These are phyloP conservation scores for Phytophthora tubulina DNA, from an alignment of 352 stramenopile species.

Conservation along the genomic window DNA sequence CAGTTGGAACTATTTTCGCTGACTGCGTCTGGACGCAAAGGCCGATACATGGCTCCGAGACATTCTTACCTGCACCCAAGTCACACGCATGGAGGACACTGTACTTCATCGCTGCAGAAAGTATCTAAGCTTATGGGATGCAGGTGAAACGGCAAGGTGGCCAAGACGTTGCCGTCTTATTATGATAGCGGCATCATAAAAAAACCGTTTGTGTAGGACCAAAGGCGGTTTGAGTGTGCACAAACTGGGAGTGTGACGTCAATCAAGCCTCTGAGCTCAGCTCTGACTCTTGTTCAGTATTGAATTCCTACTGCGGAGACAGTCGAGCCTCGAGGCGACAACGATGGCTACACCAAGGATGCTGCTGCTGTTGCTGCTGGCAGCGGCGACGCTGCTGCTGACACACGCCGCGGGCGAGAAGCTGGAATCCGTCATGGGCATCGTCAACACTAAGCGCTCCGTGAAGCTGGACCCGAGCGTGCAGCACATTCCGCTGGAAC, in stretches of 20 bases:
- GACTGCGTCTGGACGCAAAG: constrained; percentile 1
- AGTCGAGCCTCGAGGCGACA: constrained; percentile 24
- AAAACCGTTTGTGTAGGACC: constrained; percentile 1
- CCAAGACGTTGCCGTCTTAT: not conserved
- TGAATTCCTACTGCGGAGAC: constrained; percentile 12
- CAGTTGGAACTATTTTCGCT: not conserved
- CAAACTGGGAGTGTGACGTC: constrained; percentile 21
- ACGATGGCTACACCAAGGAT: constrained; percentile 13
- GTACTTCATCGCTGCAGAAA: not conserved
- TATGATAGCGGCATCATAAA: not conserved
- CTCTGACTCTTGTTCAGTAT: constrained; percentile 41
- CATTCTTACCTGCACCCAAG: not conserved
- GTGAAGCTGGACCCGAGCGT: constrained; percentile 75
- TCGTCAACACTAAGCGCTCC: constrained; percentile 65
- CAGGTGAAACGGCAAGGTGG: constrained; percentile 2
- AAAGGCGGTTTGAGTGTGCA: constrained; percentile 8
- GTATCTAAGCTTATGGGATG: not conserved
- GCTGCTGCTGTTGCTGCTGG: constrained; percentile 17
- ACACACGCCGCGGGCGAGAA: constrained; percentile 18
- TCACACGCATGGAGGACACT: not conserved
- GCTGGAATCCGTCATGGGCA: constrained; percentile 56
- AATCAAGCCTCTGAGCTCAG: constrained; percentile 32
- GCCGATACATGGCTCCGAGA: not conserved
- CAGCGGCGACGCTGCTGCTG: constrained; percentile 24
- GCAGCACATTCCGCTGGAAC: constrained; percentile 74